A percentile compares a stretch with the other conserved stretches of the same genome.
phyloP scores from a whole-genome alignment of 2,329 filamentous ascomycete species.

The Ceratocystiopsis minuta region DNA sequence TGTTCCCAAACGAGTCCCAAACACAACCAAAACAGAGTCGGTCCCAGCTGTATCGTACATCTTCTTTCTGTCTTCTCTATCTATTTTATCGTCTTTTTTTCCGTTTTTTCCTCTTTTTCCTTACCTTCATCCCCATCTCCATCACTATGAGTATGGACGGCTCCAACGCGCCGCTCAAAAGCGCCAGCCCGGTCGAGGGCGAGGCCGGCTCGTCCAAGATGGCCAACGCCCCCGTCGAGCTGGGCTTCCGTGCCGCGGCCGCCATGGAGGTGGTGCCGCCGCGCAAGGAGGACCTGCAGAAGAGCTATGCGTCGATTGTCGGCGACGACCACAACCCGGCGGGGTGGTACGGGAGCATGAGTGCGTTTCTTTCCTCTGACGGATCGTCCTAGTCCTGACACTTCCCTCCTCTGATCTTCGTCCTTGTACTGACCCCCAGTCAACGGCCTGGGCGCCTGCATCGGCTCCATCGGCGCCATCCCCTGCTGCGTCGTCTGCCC shows the following conservation, averaged over 20 bases:
- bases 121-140: no score
- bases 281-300: constrained; percentile 66
- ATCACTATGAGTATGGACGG: neutral
- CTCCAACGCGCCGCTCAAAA: neutral
- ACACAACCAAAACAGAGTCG: no score
- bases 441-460: constrained; percentile 44
- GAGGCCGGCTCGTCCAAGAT: neutral
- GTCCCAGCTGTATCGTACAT: no score
- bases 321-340: constrained; percentile 50
- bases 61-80: neutral
- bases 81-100: no score
- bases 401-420: neutral
- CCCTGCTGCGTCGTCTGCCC: constrained; percentile 86
- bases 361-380: constrained; percentile 30
- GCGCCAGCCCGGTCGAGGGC: neutral
- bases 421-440: constrained; percentile 3
- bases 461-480: constrained; percentile 70
- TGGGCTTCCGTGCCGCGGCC: constrained; percentile 30
- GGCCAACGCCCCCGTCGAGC: neutral
- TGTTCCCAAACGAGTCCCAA: no score
- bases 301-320: constrained; percentile 51
- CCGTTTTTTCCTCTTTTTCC: no score
- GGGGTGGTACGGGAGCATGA: constrained; percentile 83
- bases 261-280: constrained; percentile 62
- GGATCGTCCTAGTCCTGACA: no score